A percentile compares a stretch with the other conserved stretches of the same genome.
phyloP scores from a whole-genome alignment of 2,329 filamentous ascomycete species.

The Pleomassaria siparia region DNA sequence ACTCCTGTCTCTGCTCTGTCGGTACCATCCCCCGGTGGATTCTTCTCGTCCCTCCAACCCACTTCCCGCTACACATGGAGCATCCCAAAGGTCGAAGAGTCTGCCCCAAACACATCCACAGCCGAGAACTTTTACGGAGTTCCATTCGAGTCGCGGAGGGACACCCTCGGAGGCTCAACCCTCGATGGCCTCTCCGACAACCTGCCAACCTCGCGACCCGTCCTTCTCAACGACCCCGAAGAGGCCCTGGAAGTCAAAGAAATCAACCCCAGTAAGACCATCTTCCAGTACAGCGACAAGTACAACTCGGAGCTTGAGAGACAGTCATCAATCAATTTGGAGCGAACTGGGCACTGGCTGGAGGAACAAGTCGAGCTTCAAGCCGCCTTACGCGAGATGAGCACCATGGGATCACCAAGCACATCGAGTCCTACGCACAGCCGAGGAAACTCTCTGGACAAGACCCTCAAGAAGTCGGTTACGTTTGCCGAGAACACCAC shows the following conservation, averaged over 20 bases:
- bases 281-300: constrained; percentile 71
- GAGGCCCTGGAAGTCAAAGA: constrained; percentile 54
- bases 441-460: constrained; percentile 38
- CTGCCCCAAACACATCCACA: constrained; percentile 80
- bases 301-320: constrained; percentile 75
- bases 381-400: constrained; percentile 62
- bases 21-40: constrained; percentile 87
- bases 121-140: constrained; percentile 88
- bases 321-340: constrained; percentile 70
- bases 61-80: constrained; percentile 82
- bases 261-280: constrained; percentile 64
- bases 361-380: constrained; percentile 78
- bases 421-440: constrained; percentile 33
- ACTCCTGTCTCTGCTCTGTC: constrained; percentile 78
- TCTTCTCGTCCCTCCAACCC: constrained; percentile 82
- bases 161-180: constrained; percentile 37
- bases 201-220: constrained; percentile 33
- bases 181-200: constrained; percentile 36
- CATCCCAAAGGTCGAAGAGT: constrained; percentile 45
- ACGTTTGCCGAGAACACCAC: constrained; percentile 61
- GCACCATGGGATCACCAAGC: constrained; percentile 47
- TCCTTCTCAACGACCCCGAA: constrained; percentile 31
- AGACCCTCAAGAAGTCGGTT: constrained; percentile 69
- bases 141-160: constrained; percentile 62
- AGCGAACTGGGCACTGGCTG: constrained; percentile 86